Conservation (phyloP, 2,329 filamentous ascomycete genomes). For the Dryadomyces sulphureus region DNA sequence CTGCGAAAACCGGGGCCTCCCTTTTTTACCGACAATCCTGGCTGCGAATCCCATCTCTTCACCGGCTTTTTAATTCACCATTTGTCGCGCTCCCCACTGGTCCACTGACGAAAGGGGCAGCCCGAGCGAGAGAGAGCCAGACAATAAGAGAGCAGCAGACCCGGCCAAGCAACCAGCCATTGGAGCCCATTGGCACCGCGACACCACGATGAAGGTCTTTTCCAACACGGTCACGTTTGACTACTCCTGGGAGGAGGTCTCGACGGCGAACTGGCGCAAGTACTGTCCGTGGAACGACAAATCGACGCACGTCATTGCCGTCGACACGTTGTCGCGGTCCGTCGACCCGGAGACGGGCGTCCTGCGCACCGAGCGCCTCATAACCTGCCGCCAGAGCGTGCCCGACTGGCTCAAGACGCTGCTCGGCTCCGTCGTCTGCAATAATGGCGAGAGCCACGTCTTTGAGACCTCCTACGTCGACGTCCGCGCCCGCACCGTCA, state of each 20-base stretch:
- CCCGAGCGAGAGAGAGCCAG: not conserved
- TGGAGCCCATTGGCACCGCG: too few species aligned
- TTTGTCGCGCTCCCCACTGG: not conserved
- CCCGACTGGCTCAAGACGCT: conserved; percentile 71
- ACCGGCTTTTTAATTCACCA: not conserved
- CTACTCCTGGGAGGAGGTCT: conserved; percentile 98
- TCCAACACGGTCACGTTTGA: conserved; percentile 79
- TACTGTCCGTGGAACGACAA: conserved; percentile 99
- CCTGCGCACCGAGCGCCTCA: conserved; percentile 46
- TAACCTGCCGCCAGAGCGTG: conserved; percentile 46
- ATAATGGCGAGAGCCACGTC: conserved; percentile 62
- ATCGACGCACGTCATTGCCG: conserved; percentile 88
- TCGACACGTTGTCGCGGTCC: conserved; percentile 72
- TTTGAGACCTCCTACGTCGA: conserved; percentile 96
- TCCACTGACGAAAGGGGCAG: not conserved
- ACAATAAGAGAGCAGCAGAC: not conserved
- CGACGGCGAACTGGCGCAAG: conserved; percentile 94
- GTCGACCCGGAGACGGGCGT: conserved; percentile 43
- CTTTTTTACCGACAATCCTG: not conserved
- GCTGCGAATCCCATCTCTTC: not conserved
- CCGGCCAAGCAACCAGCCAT: not conserved
- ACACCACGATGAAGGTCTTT: conserved; percentile 86
- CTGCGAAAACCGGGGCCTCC: not conserved
- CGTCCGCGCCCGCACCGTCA: conserved; percentile 67
- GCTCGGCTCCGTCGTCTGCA: conserved; percentile 47